Evolutionary conservation across 495 filamentous ascomycete species (phyloP), one percentile per base, ranked within the genome.

Genomic region (Aspergillus sparsus): DNA sequence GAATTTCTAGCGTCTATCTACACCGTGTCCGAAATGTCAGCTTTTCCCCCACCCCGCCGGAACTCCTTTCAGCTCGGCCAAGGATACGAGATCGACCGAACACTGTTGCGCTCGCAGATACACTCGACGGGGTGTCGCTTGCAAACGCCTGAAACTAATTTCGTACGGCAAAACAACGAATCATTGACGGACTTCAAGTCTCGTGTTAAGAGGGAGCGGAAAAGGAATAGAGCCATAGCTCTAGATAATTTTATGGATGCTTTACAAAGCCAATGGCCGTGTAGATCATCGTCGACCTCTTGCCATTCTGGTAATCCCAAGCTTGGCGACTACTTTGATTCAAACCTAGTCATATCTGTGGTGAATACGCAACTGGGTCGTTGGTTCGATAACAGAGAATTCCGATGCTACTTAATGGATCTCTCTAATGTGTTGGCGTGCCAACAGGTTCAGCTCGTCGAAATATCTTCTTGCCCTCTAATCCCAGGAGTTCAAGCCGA

Each of bases 1-100:
- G 68, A 77, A 27, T 64, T 71, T 1, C 42, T 82, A 15, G 66
- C 75, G 21, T 68, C 76, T 2, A 69, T 82, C 27, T 71, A 70
- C 16, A 66, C 60, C 7, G 31, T 67, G 1, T 65, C 59, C 6
- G 47, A 54, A 33, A 70, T 77, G 44, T 51, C 21, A 1, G 15
- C n/a, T 6, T 27, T 72, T n/a, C 21, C 18, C 12, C 33, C 50
- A 36, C 70, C 66, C 12, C 12, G 8, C 1, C 5, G 34, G 2
- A 27, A 1, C 12, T 27, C 10, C 1, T 64, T 49, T 47, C 2
- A 49, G 18, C 49, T 53, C 7, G 2, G 2, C 5, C 11, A 53
- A 42, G 62, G 57, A 6, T 21, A 53, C 27, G 13, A 35, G 31
- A 6, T 58, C 0, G 27, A 61, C 12, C 11, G 47, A 41, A 27